Evolutionary conservation across 2,329 filamentous ascomycete genomes (phyloP), one percentile per base, ranked within the genome.

Genomic region (Incumbomyces delicatus): DNA sequence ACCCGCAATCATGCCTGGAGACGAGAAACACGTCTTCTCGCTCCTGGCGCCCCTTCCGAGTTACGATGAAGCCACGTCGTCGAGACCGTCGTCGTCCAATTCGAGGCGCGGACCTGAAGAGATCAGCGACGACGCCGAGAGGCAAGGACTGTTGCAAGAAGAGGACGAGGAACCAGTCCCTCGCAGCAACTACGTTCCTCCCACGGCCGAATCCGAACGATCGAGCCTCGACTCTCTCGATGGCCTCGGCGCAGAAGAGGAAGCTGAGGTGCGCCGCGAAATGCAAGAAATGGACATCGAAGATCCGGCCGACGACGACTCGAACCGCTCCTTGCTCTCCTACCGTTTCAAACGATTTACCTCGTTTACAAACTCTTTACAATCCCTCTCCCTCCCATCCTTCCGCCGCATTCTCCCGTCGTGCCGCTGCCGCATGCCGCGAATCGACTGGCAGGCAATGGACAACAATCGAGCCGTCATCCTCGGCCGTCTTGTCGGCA

Each of bases 201-300:
- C 90, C 1, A 89, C 85, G 1, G 88, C 90, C 52, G 85, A 92
- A 64, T 88, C 87, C 48, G 83, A 81, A 50, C 83, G 89, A 52
- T 69, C 70, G 41, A 79, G 67, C 64, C 68, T 74, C 54, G 81
- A 75, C 57, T 78, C 76, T 50, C 71, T 70, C 41, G 65, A 62
- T 70, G 77, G 65, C 64, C 74, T 60, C 66, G 74, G 68, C 63
- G 57, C 68, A 63, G 57, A 69, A 70, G 66, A 85, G 54, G 71
- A 72, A 41, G 78, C 77, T 29, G 78, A 81, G 52, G 75, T 92
- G 57, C 80, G 86, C 52, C 77, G 83, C 55, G 86, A 92, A 66
- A 83, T 96, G 70, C 80, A 94, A 61, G 85, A 95, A 74, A 81
- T 94, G 75, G 87, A 94, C 56, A 78, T 94, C 35, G 77, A 87